Conservation (phyloP, 139 green algal species). For the Desmodesmus armatus region DNA sequence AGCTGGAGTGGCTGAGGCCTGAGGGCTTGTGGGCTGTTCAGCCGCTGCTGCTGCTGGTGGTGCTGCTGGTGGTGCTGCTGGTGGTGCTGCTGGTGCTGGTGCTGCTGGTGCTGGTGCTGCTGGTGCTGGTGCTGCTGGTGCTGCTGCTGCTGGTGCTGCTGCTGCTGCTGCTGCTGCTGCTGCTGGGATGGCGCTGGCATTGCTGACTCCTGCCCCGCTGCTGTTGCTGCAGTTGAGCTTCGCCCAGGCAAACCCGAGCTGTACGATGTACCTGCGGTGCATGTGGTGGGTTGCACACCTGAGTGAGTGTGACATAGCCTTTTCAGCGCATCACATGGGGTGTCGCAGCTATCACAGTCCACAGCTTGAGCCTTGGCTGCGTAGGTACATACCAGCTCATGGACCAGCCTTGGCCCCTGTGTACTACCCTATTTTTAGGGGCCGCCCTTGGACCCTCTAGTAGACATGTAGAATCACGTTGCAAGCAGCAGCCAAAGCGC, state of each 20-base stretch:
- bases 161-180: conserved; percentile 1
- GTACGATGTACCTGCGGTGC: conserved; percentile 2
- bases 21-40: too few relatives aligned
- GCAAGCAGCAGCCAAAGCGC: not conserved
- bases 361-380: not conserved
- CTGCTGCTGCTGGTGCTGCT: conserved; percentile 1
- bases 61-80: not conserved
- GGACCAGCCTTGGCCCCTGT: not conserved
- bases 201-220: too few relatives aligned
- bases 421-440: not conserved
- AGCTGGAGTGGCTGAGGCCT: too few relatives aligned
- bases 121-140: not conserved
- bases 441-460: not conserved
- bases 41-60: not conserved
- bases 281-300: not conserved
- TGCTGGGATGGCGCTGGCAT: not conserved
- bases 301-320: not conserved
- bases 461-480: not conserved
- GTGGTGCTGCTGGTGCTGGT: not conserved
- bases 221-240: not conserved
- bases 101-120: not conserved
- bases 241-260: conserved; percentile 30
- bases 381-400: not conserved
- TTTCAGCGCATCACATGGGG: not conserved
- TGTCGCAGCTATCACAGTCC: not conserved